A percentile compares a stretch with the other conserved stretches of the same genome.
Evolutionary conservation across 495 filamentous ascomycete genomes (phyloP).

Genomic region (Bryoglossum gracile): DNA sequence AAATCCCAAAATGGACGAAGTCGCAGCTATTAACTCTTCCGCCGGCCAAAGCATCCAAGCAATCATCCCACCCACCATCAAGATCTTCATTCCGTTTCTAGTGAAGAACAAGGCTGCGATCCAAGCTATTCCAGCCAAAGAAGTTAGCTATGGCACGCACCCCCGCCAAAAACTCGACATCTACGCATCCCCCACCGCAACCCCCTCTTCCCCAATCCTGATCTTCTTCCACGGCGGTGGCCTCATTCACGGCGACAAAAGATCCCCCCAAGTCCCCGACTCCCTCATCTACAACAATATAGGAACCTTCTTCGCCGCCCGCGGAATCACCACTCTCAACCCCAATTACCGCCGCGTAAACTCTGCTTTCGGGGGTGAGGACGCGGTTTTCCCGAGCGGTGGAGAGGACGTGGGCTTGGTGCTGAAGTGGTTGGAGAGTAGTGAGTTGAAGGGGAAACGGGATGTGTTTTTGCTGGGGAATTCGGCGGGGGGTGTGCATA

Average conservation of each 20-base stretch:
- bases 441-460: constrained; percentile 22
- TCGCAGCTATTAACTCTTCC: constrained; percentile 6
- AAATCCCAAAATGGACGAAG: constrained; percentile 14
- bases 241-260: constrained; percentile 29
- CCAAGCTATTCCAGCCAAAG: constrained; percentile 27
- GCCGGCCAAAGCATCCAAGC: constrained; percentile 28
- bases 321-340: constrained; percentile 31
- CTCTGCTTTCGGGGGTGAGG: constrained; percentile 12
- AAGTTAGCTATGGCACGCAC: constrained; percentile 30
- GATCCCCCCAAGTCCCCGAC: constrained; percentile 24
- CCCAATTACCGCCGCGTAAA: constrained; percentile 36
- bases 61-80: constrained; percentile 31
- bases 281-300: constrained; percentile 33
- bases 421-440: constrained; percentile 30
- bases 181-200: constrained; percentile 28
- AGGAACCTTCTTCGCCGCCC: constrained; percentile 35
- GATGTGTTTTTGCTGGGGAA: constrained; percentile 37
- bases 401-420: constrained; percentile 31
- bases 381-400: constrained; percentile 12
- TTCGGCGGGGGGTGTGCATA: constrained; percentile 37
- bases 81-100: constrained; percentile 29
- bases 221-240: constrained; percentile 40
- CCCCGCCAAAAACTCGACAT: constrained; percentile 36
- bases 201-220: constrained; percentile 26
- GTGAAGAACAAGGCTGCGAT: constrained; percentile 30